phyloP scores from a whole-genome alignment of 129 eudicot genomes.

The Tanacetum coccineum region DNA sequence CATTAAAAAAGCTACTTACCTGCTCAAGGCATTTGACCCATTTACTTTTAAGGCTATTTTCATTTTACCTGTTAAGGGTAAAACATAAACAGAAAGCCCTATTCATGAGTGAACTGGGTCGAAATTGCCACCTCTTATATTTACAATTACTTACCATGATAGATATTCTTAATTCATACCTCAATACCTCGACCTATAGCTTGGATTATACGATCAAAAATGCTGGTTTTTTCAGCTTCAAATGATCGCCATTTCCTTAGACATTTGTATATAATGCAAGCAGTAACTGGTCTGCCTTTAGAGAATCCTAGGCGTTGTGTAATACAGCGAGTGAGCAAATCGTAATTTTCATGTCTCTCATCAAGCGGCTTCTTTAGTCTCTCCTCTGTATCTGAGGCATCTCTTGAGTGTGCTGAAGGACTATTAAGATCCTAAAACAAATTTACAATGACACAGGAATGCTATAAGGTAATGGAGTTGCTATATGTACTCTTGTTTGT shows the following conservation, averaged over 20 bases:
- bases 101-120: not conserved
- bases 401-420: constrained; percentile 50
- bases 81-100: not conserved
- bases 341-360: constrained; percentile 88
- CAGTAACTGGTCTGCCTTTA: constrained; percentile 87
- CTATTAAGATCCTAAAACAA: constrained; percentile 62
- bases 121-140: not conserved
- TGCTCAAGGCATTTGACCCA: not conserved
- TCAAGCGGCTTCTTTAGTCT: constrained; percentile 73
- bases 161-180: constrained; percentile 36
- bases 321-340: constrained; percentile 83
- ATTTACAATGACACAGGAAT: constrained; percentile 15
- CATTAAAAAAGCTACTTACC: no score
- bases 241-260: constrained; percentile 91
- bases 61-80: not conserved
- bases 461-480: not conserved
- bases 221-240: constrained; percentile 85
- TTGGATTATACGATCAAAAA: constrained; percentile 83
- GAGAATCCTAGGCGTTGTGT: constrained; percentile 86
- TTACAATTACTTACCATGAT: not conserved
- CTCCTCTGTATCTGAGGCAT: constrained; percentile 60
- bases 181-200: constrained; percentile 92
- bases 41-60: not conserved
- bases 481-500: not conserved
- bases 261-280: constrained; percentile 89